Conservation (phyloP, 495 filamentous ascomycete species). For the Hyaloscypha hepaticicola region DNA sequence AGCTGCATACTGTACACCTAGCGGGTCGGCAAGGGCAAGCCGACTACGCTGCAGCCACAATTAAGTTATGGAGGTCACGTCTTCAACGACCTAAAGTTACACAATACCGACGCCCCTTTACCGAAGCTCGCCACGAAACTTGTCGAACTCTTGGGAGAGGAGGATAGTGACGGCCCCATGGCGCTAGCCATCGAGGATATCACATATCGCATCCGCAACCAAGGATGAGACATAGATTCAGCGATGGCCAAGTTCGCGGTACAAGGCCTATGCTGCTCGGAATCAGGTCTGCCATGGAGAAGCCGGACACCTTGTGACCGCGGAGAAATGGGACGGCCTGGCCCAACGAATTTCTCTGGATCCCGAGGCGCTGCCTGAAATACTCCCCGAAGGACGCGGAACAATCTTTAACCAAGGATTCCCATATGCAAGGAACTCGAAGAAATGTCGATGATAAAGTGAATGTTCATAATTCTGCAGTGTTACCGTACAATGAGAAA, state of each 20-base stretch:
- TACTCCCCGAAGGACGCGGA: too few species aligned
- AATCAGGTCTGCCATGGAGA: constrained; percentile 24
- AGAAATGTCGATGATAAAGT: too few species aligned
- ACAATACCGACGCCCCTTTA: constrained; percentile 25
- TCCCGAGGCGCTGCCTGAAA: too few species aligned
- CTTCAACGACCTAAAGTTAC: constrained; percentile 25
- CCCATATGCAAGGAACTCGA: too few species aligned
- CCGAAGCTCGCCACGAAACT: constrained; percentile 25
- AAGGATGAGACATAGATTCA: constrained; percentile 21
- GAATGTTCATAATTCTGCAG: too few species aligned
- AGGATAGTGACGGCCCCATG: constrained; percentile 22
- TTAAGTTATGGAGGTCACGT: constrained; percentile 22
- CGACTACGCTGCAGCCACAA: too few species aligned
- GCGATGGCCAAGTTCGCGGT: constrained; percentile 25
- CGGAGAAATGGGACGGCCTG: too few species aligned
- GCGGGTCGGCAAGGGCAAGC: too few species aligned
- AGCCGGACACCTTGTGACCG: constrained; percentile 23
- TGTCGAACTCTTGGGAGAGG: constrained; percentile 22
- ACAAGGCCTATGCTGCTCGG: constrained; percentile 23
- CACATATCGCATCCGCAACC: constrained; percentile 14
- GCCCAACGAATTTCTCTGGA: too few species aligned
- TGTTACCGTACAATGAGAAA: too few species aligned
- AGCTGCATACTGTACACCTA: too few species aligned
- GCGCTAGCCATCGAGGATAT: constrained; percentile 20
- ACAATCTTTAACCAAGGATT: too few species aligned